A percentile compares a stretch with the other conserved stretches of the same genome.
Conservation (phyloP, 805 yeast genomes). For the Debaryomyces tyrocola region DNA sequence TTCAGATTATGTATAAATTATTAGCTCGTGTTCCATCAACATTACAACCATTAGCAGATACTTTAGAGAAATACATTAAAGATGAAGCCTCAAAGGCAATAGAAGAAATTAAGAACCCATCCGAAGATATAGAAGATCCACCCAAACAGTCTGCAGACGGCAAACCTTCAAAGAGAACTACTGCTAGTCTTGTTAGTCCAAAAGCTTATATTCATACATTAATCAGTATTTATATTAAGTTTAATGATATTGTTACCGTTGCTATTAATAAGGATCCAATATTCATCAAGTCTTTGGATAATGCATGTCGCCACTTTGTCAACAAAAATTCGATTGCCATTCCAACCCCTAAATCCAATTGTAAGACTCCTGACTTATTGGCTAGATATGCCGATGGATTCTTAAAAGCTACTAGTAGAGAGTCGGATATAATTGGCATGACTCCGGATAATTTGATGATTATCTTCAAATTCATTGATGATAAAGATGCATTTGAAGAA, state of each 20-base stretch:
- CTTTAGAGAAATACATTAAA: slow-evolving; percentile 72
- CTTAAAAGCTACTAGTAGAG: slow-evolving; percentile 73
- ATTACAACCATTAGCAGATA: slow-evolving; percentile 71
- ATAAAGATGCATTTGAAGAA: slow-evolving; percentile 92
- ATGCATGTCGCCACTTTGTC: slow-evolving; percentile 82
- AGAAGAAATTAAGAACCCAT: slow-evolving; percentile 47
- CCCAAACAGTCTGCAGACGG: slow-evolving; percentile 12
- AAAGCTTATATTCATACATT: slow-evolving; percentile 77
- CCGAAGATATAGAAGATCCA: slow-evolving; percentile 21
- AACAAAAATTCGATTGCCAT: slow-evolving; percentile 81
- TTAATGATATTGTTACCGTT: slow-evolving; percentile 57
- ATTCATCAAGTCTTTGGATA: slow-evolving; percentile 84
- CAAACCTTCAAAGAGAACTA: slow-evolving; percentile 15
- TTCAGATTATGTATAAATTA: slow-evolving; percentile 72
- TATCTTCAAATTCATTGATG: slow-evolving; percentile 83
- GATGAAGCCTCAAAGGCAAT: slow-evolving; percentile 49
- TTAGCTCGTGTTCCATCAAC: slow-evolving; percentile 79
- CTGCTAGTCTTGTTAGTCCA: slow-evolving; percentile 55
- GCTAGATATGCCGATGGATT: slow-evolving; percentile 87
- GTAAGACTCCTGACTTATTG: slow-evolving; percentile 89
- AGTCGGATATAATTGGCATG: slow-evolving; percentile 69
- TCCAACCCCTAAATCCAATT: slow-evolving; percentile 53
- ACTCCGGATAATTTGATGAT: slow-evolving; percentile 83
- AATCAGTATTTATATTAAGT: slow-evolving; percentile 67
- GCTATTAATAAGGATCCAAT: slow-evolving; percentile 75